Evolutionary conservation across 139 green algal genomes (phyloP).

Genomic region (Spirogloea muscicola): DNA sequence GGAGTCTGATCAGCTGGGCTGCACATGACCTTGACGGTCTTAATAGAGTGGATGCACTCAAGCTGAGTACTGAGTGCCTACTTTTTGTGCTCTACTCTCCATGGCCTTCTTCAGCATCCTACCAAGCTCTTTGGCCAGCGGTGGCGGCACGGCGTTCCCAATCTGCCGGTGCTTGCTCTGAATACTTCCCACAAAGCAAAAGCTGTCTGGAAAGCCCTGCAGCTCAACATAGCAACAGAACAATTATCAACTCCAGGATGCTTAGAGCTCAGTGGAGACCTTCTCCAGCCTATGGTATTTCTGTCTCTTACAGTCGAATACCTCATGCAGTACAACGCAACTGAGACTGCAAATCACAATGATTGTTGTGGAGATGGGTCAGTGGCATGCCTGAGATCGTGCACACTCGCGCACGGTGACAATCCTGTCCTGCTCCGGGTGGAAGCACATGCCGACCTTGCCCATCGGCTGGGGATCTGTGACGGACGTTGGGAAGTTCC

Average conservation of each 20-base stretch:
- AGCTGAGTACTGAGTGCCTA: too few relatives aligned
- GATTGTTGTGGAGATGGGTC: not conserved
- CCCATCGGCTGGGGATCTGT: conserved; percentile 97
- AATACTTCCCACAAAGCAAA: conserved; percentile 42
- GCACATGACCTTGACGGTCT: too few relatives aligned
- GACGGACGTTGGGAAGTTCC: conserved; percentile 96
- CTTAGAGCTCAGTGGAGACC: too few relatives aligned
- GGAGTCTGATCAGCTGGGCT: too few relatives aligned
- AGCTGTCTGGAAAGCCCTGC: conserved; percentile 55
- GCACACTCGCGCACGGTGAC: conserved; percentile 92
- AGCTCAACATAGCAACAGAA: not conserved
- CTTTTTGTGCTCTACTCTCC: too few relatives aligned
- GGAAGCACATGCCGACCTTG: conserved; percentile 95
- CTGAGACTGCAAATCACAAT: too few relatives aligned
- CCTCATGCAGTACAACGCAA: too few relatives aligned
- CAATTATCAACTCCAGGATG: too few relatives aligned
- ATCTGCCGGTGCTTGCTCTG: conserved; percentile 56
- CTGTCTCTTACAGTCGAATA: too few relatives aligned
- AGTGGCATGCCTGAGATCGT: conserved; percentile 79
- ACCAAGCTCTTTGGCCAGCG: conserved; percentile 46
- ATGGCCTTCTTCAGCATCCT: conserved; percentile 36
- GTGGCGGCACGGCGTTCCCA: conserved; percentile 51
- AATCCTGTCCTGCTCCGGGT: conserved; percentile 92
- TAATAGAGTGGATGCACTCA: too few relatives aligned
- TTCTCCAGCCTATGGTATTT: too few relatives aligned